Evolutionary conservation across 225 moss, liverwort and hornwort species (phyloP).

Genomic region (Physcomitrium patens): DNA sequence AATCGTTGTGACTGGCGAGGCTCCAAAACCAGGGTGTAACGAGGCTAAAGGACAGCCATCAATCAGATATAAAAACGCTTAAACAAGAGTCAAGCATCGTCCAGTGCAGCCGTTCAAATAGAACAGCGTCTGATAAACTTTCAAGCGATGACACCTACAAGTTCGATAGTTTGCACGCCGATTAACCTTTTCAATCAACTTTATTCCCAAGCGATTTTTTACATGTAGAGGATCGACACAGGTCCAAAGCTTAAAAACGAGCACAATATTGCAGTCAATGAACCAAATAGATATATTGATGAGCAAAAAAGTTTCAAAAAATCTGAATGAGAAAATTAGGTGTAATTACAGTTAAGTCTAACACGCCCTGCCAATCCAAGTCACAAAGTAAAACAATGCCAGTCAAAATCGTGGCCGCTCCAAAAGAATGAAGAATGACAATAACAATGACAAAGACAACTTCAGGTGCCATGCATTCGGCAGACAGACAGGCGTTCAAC

Average conservation of each 20-base stretch:
- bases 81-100: constrained; percentile 5
- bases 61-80: neutral
- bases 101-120: constrained; percentile 6
- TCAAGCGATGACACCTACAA: neutral
- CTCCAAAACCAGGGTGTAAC: constrained; percentile 12
- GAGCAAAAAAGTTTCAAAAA: constrained; percentile 4
- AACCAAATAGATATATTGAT: constrained; percentile 16
- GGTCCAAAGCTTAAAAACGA: constrained; percentile 18
- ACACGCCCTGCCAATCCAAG: neutral
- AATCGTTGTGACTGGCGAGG: constrained; percentile 9
- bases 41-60: constrained; percentile 13
- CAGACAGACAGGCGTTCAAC: neutral
- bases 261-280: neutral
- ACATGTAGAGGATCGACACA: constrained; percentile 10
- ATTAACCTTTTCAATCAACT: neutral
- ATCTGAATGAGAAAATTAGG: constrained; percentile 3
- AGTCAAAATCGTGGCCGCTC: constrained; percentile 9
- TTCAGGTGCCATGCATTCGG: neutral
- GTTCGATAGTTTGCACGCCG: neutral
- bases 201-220: neutral
- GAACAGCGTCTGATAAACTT: neutral
- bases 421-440: neutral
- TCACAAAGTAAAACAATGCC: constrained; percentile 2
- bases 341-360: neutral
- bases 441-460: neutral